Percentiles rank a stretch among this genome's conserved stretches.
Evolutionary conservation across 805 yeast genomes (phyloP).

Genomic region (Lipomyces japonicus): DNA sequence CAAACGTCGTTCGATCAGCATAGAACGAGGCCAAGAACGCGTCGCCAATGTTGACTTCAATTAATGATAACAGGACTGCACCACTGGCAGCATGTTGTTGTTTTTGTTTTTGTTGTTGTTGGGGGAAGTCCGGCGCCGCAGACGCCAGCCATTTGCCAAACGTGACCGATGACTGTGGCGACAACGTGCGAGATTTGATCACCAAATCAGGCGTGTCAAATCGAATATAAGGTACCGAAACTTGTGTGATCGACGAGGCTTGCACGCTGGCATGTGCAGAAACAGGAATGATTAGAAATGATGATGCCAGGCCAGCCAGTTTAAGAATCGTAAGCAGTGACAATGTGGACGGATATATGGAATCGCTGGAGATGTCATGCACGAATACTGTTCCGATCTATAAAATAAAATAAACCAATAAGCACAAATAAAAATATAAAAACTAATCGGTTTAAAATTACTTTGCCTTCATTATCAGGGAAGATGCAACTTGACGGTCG

Average conservation of each 20-base stretch:
- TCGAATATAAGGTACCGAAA: slow-evolving; percentile 17
- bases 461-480: neutral
- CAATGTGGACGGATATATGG: slow-evolving; percentile 16
- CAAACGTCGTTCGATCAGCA: slow-evolving; percentile 5
- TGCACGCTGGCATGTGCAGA: slow-evolving; percentile 20
- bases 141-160: slow-evolving; percentile 1
- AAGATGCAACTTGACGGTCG: neutral
- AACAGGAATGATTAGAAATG: slow-evolving; percentile 1
- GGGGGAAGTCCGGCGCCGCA: neutral
- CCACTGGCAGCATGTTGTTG: no score
- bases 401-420: neutral
- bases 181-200: neutral
- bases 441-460: neutral
- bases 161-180: neutral
- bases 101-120: neutral
- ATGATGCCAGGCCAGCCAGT: slow-evolving; percentile 2
- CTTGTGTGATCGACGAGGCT: slow-evolving; percentile 12
- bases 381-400: slow-evolving; percentile 13
- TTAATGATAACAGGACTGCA: no score
- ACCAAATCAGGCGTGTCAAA: neutral
- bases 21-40: slow-evolving; percentile 19
- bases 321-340: slow-evolving; percentile 10
- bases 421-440: neutral
- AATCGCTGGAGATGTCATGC: slow-evolving; percentile 5
- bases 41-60: slow-evolving; percentile 13